Conservation (phyloP, 1,139 yeast genomes). For the Starmera stellimalicola region DNA sequence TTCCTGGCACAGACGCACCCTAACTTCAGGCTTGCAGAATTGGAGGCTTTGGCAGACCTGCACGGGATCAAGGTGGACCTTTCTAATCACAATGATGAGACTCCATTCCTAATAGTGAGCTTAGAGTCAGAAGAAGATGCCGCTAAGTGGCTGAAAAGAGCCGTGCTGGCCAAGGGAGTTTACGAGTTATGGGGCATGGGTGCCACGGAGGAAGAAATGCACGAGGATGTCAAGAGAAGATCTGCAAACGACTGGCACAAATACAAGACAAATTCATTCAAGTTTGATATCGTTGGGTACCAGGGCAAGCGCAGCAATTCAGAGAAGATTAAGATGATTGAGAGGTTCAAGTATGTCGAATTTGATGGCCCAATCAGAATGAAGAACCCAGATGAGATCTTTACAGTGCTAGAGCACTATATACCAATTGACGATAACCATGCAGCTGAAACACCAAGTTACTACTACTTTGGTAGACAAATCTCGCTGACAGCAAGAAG, state of each 20-base stretch:
- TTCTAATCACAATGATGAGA: slow-evolving; percentile 42
- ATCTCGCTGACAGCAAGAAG: slow-evolving; percentile 58
- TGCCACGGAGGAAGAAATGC: slow-evolving; percentile 43
- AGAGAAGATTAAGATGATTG: slow-evolving; percentile 56
- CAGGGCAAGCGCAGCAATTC: slow-evolving; percentile 53
- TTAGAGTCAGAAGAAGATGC: slow-evolving; percentile 64
- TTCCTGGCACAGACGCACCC: slow-evolving; percentile 81
- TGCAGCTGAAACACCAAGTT: slow-evolving; percentile 43
- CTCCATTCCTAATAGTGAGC: slow-evolving; percentile 66
- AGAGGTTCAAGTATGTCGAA: slow-evolving; percentile 58
- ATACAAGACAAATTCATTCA: slow-evolving; percentile 47
- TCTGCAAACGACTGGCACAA: slow-evolving; percentile 14
- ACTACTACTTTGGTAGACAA: slow-evolving; percentile 69
- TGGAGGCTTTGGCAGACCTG: slow-evolving; percentile 73
- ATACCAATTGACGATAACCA: slow-evolving; percentile 34
- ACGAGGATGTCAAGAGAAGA: slow-evolving; percentile 36
- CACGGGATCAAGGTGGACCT: slow-evolving; percentile 50
- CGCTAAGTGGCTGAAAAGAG: slow-evolving; percentile 46
- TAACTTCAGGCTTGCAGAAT: slow-evolving; percentile 70
- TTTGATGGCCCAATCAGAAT: slow-evolving; percentile 72
- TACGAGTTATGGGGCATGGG: slow-evolving; percentile 87
- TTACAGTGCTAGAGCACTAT: slow-evolving; percentile 71
- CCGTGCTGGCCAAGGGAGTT: slow-evolving; percentile 64
- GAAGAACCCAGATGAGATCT: slow-evolving; percentile 69
- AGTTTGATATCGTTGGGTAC: slow-evolving; percentile 72